phyloP scores from a whole-genome alignment of 2,329 filamentous ascomycete genomes.

The Arthrinium phaeospermum region DNA sequence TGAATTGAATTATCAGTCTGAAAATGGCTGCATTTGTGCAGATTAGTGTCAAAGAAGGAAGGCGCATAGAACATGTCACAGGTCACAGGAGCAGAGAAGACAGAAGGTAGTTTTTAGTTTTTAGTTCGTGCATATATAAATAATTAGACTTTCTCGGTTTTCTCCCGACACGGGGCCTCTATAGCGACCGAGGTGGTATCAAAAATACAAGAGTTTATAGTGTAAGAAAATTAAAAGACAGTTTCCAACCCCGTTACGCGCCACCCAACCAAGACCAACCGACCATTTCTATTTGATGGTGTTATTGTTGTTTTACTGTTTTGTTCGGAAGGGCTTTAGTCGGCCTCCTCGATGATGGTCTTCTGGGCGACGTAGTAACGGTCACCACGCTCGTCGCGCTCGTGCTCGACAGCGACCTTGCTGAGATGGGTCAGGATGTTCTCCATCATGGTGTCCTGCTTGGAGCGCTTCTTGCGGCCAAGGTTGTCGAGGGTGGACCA shows the following conservation, averaged over 20 bases:
- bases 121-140: not conserved
- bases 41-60: no score
- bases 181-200: conserved; percentile 25
- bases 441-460: conserved; percentile 58
- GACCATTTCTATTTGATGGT: conserved; percentile 1
- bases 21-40: no score
- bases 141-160: conserved; percentile 8
- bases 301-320: not conserved
- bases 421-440: conserved; percentile 57
- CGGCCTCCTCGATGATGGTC: conserved; percentile 35
- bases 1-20: not conserved
- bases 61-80: not conserved
- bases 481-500: conserved; percentile 45
- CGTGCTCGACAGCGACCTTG: conserved; percentile 57
- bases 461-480: conserved; percentile 55
- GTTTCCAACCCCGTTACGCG: conserved; percentile 18
- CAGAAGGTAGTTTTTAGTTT: not conserved
- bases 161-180: not conserved
- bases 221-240: conserved; percentile 21
- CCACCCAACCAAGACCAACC: not conserved
- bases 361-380: conserved; percentile 36
- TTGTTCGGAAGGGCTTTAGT: conserved; percentile 22
- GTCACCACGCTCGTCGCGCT: conserved; percentile 50
- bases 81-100: not conserved
- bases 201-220: conserved; percentile 19